phyloP scores from a whole-genome alignment of 2,329 filamentous ascomycete species.

The Aureobasidium namibiae region DNA sequence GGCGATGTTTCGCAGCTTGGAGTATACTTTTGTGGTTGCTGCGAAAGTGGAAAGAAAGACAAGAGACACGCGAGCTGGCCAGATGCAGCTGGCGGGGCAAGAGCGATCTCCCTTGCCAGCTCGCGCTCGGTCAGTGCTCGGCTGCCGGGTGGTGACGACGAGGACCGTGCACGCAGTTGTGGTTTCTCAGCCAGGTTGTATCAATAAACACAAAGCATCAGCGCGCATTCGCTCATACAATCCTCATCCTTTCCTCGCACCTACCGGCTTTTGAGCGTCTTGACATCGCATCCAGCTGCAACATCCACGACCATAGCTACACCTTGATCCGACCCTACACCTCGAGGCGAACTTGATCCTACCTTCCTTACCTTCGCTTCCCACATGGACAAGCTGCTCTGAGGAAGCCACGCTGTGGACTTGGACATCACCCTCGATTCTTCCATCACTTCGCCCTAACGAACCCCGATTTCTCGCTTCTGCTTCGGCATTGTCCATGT shows the following conservation, averaged over 20 bases:
- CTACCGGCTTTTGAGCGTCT: background rate
- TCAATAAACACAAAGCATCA: conserved; percentile 8
- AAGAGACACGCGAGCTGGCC: conserved; percentile 3
- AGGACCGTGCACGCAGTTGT: background rate
- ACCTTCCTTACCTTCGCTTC: background rate
- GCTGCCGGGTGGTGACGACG: background rate
- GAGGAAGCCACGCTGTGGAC: background rate
- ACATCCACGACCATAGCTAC: background rate
- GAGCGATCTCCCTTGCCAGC: background rate
- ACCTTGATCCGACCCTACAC: background rate
- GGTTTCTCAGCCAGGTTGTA: background rate
- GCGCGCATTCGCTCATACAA: background rate
- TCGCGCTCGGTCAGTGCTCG: background rate
- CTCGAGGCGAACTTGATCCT: background rate
- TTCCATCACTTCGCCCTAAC: background rate
- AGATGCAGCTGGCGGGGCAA: background rate
- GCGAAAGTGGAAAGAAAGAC: background rate
- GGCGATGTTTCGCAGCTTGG: background rate
- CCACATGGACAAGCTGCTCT: conserved; percentile 6
- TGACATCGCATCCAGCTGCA: background rate
- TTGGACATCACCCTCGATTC: background rate
- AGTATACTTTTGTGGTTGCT: background rate
- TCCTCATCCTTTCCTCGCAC: background rate
- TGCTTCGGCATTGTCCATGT: background rate
- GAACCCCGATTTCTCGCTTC: background rate